Percentiles rank a stretch among this genome's conserved stretches.
phyloP scores from a whole-genome alignment of 495 filamentous ascomycete species.

The Tuber umbilicatum region DNA sequence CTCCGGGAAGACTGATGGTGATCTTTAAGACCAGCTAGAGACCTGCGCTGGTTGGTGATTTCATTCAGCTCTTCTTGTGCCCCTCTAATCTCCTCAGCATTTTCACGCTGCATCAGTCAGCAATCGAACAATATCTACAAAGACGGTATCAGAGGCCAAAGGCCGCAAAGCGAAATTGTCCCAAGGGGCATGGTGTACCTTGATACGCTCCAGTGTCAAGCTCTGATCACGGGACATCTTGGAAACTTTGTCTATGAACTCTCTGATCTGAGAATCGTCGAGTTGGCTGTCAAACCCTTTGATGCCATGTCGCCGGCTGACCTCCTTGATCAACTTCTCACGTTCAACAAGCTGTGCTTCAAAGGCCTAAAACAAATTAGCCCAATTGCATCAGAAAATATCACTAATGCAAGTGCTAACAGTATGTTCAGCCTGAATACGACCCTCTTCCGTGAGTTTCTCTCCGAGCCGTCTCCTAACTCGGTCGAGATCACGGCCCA shows the following conservation, averaged over 20 bases:
- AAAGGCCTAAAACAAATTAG: slow-evolving; percentile 51
- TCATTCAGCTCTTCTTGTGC: slow-evolving; percentile 61
- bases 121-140: background rate
- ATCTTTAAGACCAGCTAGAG: slow-evolving; percentile 62
- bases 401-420: slow-evolving; percentile 10
- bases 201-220: slow-evolving; percentile 60
- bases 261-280: slow-evolving; percentile 62
- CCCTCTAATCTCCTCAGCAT: slow-evolving; percentile 60
- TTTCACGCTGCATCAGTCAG: slow-evolving; percentile 51
- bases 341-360: slow-evolving; percentile 68
- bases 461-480: slow-evolving; percentile 53
- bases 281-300: slow-evolving; percentile 75
- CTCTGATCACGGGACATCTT: slow-evolving; percentile 71
- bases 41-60: slow-evolving; percentile 61
- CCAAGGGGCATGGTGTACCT: slow-evolving; percentile 17
- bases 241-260: slow-evolving; percentile 72
- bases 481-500: slow-evolving; percentile 57
- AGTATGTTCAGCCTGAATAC: slow-evolving; percentile 72
- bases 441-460: slow-evolving; percentile 78
- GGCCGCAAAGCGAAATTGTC: slow-evolving; percentile 1
- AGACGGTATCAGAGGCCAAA: background rate
- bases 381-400: slow-evolving; percentile 8
- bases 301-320: slow-evolving; percentile 71
- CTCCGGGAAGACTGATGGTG: slow-evolving; percentile 61
- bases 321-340: slow-evolving; percentile 65